phyloP scores from a whole-genome alignment of 768 basidiomycete genomes.

The Lentinula sp. region DNA sequence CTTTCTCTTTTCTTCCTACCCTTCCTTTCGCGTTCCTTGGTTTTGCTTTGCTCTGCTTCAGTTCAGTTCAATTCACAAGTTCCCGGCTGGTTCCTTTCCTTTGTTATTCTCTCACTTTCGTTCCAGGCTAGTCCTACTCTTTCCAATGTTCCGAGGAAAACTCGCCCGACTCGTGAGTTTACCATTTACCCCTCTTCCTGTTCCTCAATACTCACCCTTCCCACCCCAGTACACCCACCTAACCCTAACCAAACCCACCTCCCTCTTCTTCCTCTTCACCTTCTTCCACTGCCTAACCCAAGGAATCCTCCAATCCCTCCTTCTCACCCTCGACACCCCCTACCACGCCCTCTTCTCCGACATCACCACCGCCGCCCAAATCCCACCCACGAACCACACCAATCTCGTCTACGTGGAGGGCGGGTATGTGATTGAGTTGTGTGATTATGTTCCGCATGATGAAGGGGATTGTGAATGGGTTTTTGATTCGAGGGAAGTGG shows the following conservation, averaged over 20 bases:
- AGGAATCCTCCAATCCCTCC: slow-evolving; percentile 42
- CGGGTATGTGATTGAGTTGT: slow-evolving; percentile 31
- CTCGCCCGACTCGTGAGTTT: too few relatives aligned
- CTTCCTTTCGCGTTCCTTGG: too few relatives aligned
- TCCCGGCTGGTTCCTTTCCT: too few relatives aligned
- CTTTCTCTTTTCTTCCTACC: too few relatives aligned
- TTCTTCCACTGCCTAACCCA: slow-evolving; percentile 47
- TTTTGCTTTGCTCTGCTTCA: too few relatives aligned
- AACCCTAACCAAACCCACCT: slow-evolving; percentile 22
- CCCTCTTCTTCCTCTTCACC: slow-evolving; percentile 44
- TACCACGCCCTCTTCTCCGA: slow-evolving; percentile 28
- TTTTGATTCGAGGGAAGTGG: slow-evolving; percentile 14
- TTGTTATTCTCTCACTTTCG: too few relatives aligned
- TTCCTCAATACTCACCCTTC: too few relatives aligned
- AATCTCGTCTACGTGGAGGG: slow-evolving; percentile 22
- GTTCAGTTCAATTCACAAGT: too few relatives aligned
- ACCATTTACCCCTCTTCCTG: too few relatives aligned
- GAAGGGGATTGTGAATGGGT: slow-evolving; percentile 25
- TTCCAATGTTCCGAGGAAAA: too few relatives aligned
- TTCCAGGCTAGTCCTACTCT: too few relatives aligned
- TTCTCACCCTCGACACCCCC: slow-evolving; percentile 38
- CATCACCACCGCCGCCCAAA: slow-evolving; percentile 29
- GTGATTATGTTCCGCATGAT: slow-evolving; percentile 35
- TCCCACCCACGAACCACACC: slow-evolving; percentile 30
- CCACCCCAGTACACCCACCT: slow-evolving; percentile 13